Conservation (phyloP, 2,329 filamentous ascomycete genomes). For the Colletotrichum horii region DNA sequence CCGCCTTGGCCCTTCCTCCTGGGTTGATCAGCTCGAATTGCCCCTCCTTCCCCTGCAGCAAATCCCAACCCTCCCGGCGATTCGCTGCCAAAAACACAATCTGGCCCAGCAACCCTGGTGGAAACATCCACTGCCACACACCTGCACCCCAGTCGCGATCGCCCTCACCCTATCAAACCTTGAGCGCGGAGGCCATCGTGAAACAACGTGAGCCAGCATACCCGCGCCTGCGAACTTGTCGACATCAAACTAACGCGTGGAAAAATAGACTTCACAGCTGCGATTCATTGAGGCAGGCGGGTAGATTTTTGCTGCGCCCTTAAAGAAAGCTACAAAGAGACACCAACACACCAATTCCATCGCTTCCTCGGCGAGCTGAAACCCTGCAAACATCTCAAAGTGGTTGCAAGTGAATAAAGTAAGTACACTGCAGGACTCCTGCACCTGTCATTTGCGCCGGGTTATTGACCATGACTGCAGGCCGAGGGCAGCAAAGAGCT, state of each 20-base stretch:
- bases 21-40: background rate
- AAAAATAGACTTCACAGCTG: background rate
- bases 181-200: background rate
- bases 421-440: background rate
- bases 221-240: background rate
- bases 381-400: background rate
- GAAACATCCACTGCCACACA: background rate
- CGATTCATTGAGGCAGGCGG: background rate
- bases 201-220: conserved; percentile 7
- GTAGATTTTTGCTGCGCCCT: background rate
- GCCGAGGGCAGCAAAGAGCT: background rate
- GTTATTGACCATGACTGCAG: background rate
- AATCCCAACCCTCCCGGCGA: background rate
- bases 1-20: background rate
- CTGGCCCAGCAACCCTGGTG: conserved; percentile 10
- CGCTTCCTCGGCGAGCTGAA: background rate
- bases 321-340: background rate
- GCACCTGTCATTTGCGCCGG: background rate
- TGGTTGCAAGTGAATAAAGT: background rate
- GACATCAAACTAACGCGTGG: background rate
- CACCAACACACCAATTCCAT: background rate
- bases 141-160: conserved; percentile 2
- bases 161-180: conserved; percentile 11
- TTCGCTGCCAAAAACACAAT: conserved; percentile 7
- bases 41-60: conserved; percentile 2